Evolutionary conservation across 306 rosid genomes (phyloP), one percentile per base, ranked within the genome.

Genomic region (Cajanus cajan): DNA sequence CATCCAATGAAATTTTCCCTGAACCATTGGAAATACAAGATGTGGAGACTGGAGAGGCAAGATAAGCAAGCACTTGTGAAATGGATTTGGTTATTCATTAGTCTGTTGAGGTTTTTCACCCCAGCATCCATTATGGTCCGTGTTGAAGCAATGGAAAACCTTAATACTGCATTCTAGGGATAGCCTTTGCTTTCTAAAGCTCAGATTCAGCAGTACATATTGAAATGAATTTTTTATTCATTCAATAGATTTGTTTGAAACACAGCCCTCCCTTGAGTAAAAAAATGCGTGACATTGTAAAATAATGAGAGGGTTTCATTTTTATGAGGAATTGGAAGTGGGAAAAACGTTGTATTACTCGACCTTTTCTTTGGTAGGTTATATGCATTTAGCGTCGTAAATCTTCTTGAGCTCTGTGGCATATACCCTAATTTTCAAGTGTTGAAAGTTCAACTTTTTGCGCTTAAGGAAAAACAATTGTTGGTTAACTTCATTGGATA

Each of bases 1-100:
- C 84, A 62, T 94, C 99, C 73, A 93, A 54, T 80, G 99, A 95
- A 85, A 88, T 93, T 41, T 93, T 93, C 74, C 99, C 98, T 6
- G 99, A 95, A 86, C 98, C 99, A 43, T 57, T 78, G 71, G 98
- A 90, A 75, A 82, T 83, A 15, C 96, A 78, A 65, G 89, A 93
- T 43, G 52, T 79, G 21, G 80, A 88, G 83, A 81, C 76, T 39
- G 78, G 77, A 86, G 83, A 82, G 79, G 40, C 89, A 83, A 87
- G 88, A 59, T 55, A 87, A 87, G 68, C 84, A 87, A 87, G 68
- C 84, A 81, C 28, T 76, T 74, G 18, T 13, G 11, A 33, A 59
- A 80, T 68, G 78, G 59, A 73, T 57, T 71, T 78, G 50, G 63
- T 78, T 74, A 72, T 65, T 71, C 79, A 62, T 80, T 71, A 21